Evolutionary conservation across 2,329 filamentous ascomycete genomes (phyloP), one percentile per base, ranked within the genome.

Genomic region (Pochonia chlamydosporia): DNA sequence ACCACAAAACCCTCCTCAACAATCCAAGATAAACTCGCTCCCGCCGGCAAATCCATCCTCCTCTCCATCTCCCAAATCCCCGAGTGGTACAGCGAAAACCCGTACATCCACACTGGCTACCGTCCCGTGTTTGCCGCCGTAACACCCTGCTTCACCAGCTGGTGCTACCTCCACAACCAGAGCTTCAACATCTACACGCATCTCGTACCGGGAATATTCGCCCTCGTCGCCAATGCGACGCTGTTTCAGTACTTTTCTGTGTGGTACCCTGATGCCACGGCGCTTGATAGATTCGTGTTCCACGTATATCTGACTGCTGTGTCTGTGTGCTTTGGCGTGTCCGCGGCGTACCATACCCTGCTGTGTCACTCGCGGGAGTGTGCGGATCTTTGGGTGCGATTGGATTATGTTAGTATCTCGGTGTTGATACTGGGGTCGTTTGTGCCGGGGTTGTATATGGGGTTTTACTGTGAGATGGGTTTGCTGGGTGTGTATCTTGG

Each of bases 71-170:
- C 42, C 21, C 35, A 46, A 26, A 37, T 73, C 4, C 70, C 71
- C 1, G 52, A 56, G 40, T 75, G 72, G 70, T 63, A 65, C 46
- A 63, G 67, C 48, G 62, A 69, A 51, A 74, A 73, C 50, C 53
- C 58, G 8, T 68, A 63, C 52, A 69, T 74, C 45, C 57, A 59
- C 23, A 56, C 60, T 6, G 70, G 69, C 20, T 76, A 75, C 52
- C 69, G 72, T 13, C 68, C 67, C 8, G 63, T 65, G 11, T 67
- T 64, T 8, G 54, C 62, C 37, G 73, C 71, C 1, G 54, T 55
- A 13, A 44, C 40, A 3, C 53, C 49, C 7, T 75, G 64, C 50
- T 54, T 74, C 44, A 46, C 54, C 14, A 74, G 71, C 52, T 67
- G 64, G 60, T 48, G 55, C 4, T 69, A 71, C 55, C 53, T 63